Evolutionary conservation across 208 protist genomes (phyloP).

Genomic region (Porcisia deanei): DNA sequence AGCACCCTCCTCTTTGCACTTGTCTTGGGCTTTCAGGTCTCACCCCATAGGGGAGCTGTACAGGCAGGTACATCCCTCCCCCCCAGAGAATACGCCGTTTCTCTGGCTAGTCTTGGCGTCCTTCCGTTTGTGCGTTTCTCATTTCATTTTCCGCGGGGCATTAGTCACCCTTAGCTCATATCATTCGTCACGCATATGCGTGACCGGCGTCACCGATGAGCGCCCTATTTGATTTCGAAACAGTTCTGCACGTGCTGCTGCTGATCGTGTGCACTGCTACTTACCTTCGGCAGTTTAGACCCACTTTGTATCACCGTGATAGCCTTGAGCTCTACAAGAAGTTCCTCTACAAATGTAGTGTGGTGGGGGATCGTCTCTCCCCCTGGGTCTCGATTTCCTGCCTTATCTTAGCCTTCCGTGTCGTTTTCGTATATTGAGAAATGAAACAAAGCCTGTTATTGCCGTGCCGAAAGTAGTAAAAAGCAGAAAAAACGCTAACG

Average conservation of each 20-base stretch:
- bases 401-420: slow-evolving; percentile 70
- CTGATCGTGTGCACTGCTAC: slow-evolving; percentile 90
- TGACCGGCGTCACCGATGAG: slow-evolving; percentile 51
- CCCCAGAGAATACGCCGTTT: neutral
- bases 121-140: neutral
- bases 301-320: slow-evolving; percentile 87
- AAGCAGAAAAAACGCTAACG: neutral
- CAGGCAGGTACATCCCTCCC: neutral
- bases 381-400: slow-evolving; percentile 81
- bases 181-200: neutral
- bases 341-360: slow-evolving; percentile 92
- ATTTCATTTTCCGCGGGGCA: neutral
- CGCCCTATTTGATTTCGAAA: slow-evolving; percentile 90
- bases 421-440: slow-evolving; percentile 78
- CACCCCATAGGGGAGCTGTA: neutral
- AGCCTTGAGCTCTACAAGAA: slow-evolving; percentile 82
- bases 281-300: slow-evolving; percentile 88
- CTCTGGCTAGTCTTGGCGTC: neutral
- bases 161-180: neutral
- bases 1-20: neutral
- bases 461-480: neutral
- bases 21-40: neutral
- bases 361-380: slow-evolving; percentile 90
- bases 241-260: slow-evolving; percentile 82
- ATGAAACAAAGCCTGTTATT: neutral